phyloP scores from a whole-genome alignment of 2,329 filamentous ascomycete genomes.

The Aspergillus fumigatus region DNA sequence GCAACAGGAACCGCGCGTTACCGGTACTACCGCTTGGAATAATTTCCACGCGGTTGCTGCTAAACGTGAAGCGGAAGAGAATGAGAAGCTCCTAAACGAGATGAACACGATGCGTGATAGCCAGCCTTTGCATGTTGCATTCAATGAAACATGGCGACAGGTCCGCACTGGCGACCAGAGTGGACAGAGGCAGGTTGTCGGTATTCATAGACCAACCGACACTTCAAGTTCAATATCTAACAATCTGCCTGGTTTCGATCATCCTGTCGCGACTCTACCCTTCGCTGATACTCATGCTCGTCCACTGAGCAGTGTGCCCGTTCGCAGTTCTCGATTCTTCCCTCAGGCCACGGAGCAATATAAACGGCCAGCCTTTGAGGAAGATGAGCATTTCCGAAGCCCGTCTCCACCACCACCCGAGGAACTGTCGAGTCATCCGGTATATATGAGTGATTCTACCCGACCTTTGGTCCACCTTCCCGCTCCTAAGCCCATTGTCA shows the following conservation, averaged over 20 bases:
- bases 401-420: constrained; percentile 56
- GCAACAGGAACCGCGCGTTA: constrained; percentile 26
- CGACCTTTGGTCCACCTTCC: constrained; percentile 57
- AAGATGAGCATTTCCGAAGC: constrained; percentile 32
- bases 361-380: constrained; percentile 29
- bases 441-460: constrained; percentile 46
- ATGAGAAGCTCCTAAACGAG: constrained; percentile 38
- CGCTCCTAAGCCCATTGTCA: constrained; percentile 67
- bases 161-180: constrained; percentile 39
- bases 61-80: constrained; percentile 39
- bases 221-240: constrained; percentile 24
- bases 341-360: constrained; percentile 37
- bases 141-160: constrained; percentile 46
- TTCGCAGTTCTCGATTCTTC: constrained; percentile 47
- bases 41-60: constrained; percentile 40
- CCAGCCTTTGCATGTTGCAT: constrained; percentile 30
- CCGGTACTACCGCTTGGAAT: constrained; percentile 39
- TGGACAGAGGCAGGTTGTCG: constrained; percentile 36
- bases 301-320: constrained; percentile 29
- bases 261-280: constrained; percentile 32
- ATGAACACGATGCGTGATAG: constrained; percentile 35
- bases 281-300: constrained; percentile 32
- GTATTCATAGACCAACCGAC: constrained; percentile 32
- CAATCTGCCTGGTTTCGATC: constrained; percentile 33
- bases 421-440: constrained; percentile 51